A percentile compares a stretch with the other conserved stretches of the same genome.
Conservation (phyloP, 2,329 filamentous ascomycete genomes). For the Cladosporium sp. region DNA sequence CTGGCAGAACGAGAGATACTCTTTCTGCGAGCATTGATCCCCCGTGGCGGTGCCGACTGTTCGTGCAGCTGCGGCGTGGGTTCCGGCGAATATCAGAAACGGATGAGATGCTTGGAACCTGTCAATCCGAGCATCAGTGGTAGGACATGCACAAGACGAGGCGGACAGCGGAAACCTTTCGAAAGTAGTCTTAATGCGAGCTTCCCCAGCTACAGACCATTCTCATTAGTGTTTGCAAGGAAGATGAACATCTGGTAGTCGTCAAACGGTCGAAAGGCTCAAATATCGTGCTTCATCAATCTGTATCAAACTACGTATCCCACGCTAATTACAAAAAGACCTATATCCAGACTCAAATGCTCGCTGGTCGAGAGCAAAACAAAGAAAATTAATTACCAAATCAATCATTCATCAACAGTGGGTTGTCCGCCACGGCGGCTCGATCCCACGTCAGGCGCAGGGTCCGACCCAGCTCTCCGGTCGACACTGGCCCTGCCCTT, state of each 20-base stretch:
- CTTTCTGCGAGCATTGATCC: slow-evolving; percentile 12
- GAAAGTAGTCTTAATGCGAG: background rate
- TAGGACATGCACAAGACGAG: too few relatives aligned
- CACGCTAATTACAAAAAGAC: background rate
- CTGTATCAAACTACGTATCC: background rate
- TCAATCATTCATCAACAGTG: background rate
- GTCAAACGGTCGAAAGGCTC: too few relatives aligned
- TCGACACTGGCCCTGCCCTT: slow-evolving; percentile 16
- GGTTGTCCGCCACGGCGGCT: background rate
- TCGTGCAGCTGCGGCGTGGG: too few relatives aligned
- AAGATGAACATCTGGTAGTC: too few relatives aligned
- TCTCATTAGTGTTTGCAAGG: too few relatives aligned
- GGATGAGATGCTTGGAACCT: too few relatives aligned
- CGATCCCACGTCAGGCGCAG: background rate
- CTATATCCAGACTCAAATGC: background rate
- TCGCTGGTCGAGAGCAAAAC: background rate
- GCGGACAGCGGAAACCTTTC: too few relatives aligned
- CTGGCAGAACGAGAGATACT: slow-evolving; percentile 10
- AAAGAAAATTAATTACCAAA: background rate
- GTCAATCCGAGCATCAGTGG: too few relatives aligned
- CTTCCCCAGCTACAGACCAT: background rate
- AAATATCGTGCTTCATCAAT: background rate
- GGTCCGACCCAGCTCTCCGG: background rate
- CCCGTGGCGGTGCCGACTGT: too few relatives aligned
- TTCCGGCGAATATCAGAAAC: too few relatives aligned